These are phyloP conservation scores for Fusarium ramigenum DNA, from an alignment of 2,329 filamentous ascomycete species.

Conservation along the genomic window DNA sequence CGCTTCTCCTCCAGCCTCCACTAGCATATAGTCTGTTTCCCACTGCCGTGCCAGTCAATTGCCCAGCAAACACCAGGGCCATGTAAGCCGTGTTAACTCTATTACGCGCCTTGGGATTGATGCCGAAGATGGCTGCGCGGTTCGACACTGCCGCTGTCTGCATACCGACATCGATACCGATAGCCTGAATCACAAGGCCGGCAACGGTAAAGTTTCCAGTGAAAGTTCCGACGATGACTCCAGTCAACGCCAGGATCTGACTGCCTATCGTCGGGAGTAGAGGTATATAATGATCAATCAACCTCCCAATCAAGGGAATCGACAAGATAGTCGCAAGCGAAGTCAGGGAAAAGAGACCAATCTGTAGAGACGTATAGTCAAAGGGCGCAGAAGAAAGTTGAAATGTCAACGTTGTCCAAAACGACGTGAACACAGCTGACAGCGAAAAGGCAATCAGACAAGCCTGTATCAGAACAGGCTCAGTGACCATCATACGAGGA, in stretches of 20 bases:
- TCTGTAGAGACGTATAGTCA: conserved; percentile 70
- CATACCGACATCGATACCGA: conserved; percentile 75
- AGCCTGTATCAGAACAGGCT: conserved; percentile 76
- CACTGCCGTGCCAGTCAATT: conserved; percentile 74
- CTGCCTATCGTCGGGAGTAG: conserved; percentile 74
- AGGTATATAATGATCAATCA: conserved; percentile 75
- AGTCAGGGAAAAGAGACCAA: conserved; percentile 82
- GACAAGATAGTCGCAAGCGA: conserved; percentile 75
- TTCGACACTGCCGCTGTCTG: conserved; percentile 81
- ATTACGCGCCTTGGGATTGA: conserved; percentile 77
- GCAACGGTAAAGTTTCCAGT: conserved; percentile 72
- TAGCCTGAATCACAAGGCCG: conserved; percentile 77
- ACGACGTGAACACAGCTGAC: conserved; percentile 60
- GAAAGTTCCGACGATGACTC: conserved; percentile 74
- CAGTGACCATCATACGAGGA: conserved; percentile 66
- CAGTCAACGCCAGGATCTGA: conserved; percentile 65
- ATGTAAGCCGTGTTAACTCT: conserved; percentile 85
- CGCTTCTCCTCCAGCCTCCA: conserved; percentile 62
- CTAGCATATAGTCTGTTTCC: conserved; percentile 62
- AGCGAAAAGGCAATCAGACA: conserved; percentile 72
- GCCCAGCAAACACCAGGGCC: conserved; percentile 78
- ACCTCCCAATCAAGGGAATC: conserved; percentile 74
- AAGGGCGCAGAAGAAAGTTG: conserved; percentile 77
- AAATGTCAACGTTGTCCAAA: conserved; percentile 78
- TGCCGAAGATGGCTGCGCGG: conserved; percentile 72